Evolutionary conservation across 768 basidiomycete species (phyloP), one percentile per base, ranked within the genome.

Genomic region (Tricholoma furcatifolium): DNA sequence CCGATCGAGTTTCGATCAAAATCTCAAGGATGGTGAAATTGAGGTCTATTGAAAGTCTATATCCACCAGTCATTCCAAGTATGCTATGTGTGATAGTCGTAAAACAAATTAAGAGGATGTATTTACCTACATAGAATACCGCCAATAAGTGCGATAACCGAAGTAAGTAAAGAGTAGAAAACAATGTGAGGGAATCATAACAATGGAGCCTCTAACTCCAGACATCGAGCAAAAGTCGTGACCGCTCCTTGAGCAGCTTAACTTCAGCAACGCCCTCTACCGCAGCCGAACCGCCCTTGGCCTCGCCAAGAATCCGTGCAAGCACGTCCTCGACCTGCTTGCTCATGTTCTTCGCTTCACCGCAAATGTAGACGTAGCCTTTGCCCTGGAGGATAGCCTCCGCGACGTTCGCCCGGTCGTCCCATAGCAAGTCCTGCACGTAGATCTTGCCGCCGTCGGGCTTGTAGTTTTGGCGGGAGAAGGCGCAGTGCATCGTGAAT

Each of bases 321-420:
- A 99, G 75, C 41, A 85, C 81, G 60, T 96, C 93, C 71, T 99
- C 97, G 18, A 99, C 97, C 39, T 88, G 83, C 69, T 93, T 94
- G 69, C 87, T 87, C 97, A 99, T 99, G 69, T 80, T 82, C 80
- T 92, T 96, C 50, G 94, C 95, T 62, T 98, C 95, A 64, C 95
- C 95, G 62, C 95, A 98, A 57, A 98, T 91, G 70, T 98, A 98
- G 2, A 97, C 81, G 69, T 95, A 96, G n/a, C 92, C 97, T 73
- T 98, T 93, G 69, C 92, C 90, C 59, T 91, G 90, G 57, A 97
- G 77, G 60, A 99, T 92, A 15, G 90, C 87, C 51, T 95, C 86
- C 9, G 89, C 91, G 48, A 99, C 80, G 51, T 84, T 79, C 68
- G 85, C 85, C 51, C 85, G 78, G 66, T 93, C 84, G 45, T 98